phyloP scores from a whole-genome alignment of 352 stramenopile genomes.

The Phytophthora melonis region DNA sequence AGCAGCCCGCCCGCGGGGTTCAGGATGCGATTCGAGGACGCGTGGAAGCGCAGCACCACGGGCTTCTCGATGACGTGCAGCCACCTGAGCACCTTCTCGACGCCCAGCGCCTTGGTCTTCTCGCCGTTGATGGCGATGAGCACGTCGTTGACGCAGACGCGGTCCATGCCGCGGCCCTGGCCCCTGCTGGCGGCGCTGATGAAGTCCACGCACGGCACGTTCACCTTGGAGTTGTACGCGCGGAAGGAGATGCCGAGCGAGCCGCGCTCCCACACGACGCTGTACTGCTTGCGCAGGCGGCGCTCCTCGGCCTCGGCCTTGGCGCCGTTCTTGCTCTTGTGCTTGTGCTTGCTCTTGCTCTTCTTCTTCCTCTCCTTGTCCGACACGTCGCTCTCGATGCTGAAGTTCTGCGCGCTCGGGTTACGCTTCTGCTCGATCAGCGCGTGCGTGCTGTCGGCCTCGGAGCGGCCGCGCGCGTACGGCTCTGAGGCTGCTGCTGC shows the following conservation, averaged over 20 bases:
- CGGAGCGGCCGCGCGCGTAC: conserved; percentile 14
- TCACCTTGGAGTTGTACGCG: conserved; percentile 70
- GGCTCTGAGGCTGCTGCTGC: neutral
- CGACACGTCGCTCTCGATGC: conserved; percentile 31
- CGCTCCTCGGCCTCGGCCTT: conserved; percentile 48
- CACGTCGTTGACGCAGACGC: conserved; percentile 83
- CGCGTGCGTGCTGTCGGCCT: conserved; percentile 8
- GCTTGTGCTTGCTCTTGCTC: conserved; percentile 18
- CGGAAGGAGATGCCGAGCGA: conserved; percentile 80
- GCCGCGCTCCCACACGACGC: conserved; percentile 73
- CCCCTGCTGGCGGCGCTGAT: conserved; percentile 57
- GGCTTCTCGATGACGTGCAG: conserved; percentile 81
- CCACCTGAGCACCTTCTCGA: conserved; percentile 82
- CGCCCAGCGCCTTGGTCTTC: conserved; percentile 76
- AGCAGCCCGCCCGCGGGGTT: conserved; percentile 31
- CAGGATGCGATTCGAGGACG: conserved; percentile 74
- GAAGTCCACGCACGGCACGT: conserved; percentile 79
- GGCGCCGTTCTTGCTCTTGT: conserved; percentile 27
- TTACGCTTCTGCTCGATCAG: conserved; percentile 23
- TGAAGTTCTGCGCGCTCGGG: conserved; percentile 21
- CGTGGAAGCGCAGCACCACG: conserved; percentile 80
- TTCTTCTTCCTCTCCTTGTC: neutral
- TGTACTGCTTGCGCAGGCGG: conserved; percentile 76
- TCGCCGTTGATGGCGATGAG: conserved; percentile 85
- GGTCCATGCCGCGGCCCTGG: conserved; percentile 74